Base-by-base conservation (phyloP, 176 grass and related monocot species). In the Triticum monococcum region DNA sequence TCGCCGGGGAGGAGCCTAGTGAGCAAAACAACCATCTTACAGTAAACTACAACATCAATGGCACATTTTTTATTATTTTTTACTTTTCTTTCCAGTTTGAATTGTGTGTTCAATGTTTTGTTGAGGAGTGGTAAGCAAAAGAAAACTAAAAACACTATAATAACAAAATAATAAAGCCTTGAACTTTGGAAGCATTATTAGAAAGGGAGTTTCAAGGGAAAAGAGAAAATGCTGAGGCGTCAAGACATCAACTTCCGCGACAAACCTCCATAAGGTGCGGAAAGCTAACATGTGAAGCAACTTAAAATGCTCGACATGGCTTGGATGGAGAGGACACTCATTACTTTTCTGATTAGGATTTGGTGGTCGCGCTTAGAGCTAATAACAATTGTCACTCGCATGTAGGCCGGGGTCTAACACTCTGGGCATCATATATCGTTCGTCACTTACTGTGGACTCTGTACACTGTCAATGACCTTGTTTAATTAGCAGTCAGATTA, bases 221-320 rank as follows among this genome's bases (percentile, higher is more conserved):
- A 73, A 63, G 2, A 30, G 4, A 1, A 37, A 52, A 64, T 59
- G 63, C 0, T 65, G 12, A 64, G 57, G 38, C 37, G 57, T 72
- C 37, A 54, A 18, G 50, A 16, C 50, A 17, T 54, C 50, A 50
- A 10, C 43, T 54, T 83, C 8, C 9, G 41, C 64, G 32, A 48
- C 4, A 70, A 68, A 1, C 38, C 54, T 64, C 30, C 9, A 56
- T 57, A 72, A 85, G 13, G 9, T 5, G 37, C 16, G 18, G 68
- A 84, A 86, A 77, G 68, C 43, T 12, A 35, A 9, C 79, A 66
- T 86, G 72, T 73, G 84, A 79, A 43, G 84, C 30, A 36, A 22
- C 45, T 68, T 59, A 59, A 54, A 17, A 65, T 45, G 16, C 69
- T 33, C 67, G 23, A 43, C 26, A 46, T 79, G 63, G 24, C 62